These are phyloP conservation scores for Ustulina deusta DNA, from an alignment of 2,329 filamentous ascomycete genomes.

Conservation along the genomic window DNA sequence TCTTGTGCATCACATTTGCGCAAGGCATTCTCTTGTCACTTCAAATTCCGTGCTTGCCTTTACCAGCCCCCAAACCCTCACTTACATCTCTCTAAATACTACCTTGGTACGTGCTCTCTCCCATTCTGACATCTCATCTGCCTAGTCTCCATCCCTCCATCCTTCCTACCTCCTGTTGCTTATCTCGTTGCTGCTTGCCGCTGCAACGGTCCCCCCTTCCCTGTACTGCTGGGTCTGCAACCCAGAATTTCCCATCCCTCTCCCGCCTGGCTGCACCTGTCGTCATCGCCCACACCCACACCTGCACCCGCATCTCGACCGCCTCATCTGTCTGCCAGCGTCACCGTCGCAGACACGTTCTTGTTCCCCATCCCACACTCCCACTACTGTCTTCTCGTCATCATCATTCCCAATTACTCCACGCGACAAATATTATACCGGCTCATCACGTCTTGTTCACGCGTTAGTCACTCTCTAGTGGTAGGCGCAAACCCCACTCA, in stretches of 20 bases:
- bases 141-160: not conserved
- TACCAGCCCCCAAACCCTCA: conserved; percentile 24
- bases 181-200: conserved; percentile 21
- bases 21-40: conserved; percentile 42
- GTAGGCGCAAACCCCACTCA: conserved; percentile 54
- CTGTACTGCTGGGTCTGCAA: conserved; percentile 46
- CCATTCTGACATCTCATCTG: not conserved
- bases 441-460: conserved; percentile 40
- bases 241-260: conserved; percentile 46
- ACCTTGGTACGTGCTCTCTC: conserved; percentile 27
- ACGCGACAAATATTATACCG: conserved; percentile 44
- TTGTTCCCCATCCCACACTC: conserved; percentile 42
- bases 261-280: conserved; percentile 47
- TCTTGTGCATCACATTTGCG: conserved; percentile 47
- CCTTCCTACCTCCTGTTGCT: conserved; percentile 12
- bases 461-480: conserved; percentile 46
- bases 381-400: conserved; percentile 32
- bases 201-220: conserved; percentile 33
- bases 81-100: conserved; percentile 25
- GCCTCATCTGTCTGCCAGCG: conserved; percentile 37
- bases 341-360: conserved; percentile 31
- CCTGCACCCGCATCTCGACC: conserved; percentile 47
- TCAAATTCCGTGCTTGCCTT: conserved; percentile 12
- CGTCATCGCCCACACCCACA: conserved; percentile 51
- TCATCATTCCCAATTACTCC: conserved; percentile 45